phyloP scores from a whole-genome alignment of 2,329 filamentous ascomycete genomes.

The Sclerotinia subarctica region DNA sequence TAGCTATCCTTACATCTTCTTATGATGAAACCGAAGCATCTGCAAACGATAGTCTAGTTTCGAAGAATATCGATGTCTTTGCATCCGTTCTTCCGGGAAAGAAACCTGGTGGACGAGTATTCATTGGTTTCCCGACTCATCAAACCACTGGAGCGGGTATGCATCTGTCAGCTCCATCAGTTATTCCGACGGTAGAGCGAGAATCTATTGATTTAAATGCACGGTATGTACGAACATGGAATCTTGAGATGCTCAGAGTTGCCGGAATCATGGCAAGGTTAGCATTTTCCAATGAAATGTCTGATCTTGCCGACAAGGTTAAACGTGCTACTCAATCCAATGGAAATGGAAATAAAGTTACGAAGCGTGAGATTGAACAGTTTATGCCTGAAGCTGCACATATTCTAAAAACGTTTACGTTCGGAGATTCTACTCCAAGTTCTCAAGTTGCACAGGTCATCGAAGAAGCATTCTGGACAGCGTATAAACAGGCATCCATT shows the following conservation, averaged over 20 bases:
- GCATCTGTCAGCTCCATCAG: constrained; percentile 91
- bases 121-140: constrained; percentile 96
- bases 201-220: constrained; percentile 97
- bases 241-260: constrained; percentile 85
- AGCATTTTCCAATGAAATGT: constrained; percentile 86
- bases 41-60: constrained; percentile 44
- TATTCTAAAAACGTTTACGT: constrained; percentile 82
- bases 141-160: constrained; percentile 93
- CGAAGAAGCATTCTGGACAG: constrained; percentile 95
- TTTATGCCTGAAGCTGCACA: constrained; percentile 79
- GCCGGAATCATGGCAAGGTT: constrained; percentile 88
- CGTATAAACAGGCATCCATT: constrained; percentile 75
- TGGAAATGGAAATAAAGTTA: constrained; percentile 50
- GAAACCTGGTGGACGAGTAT: constrained; percentile 77
- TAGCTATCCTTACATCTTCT: constrained; percentile 86
- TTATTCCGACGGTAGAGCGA: constrained; percentile 95
- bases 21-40: constrained; percentile 74
- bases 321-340: constrained; percentile 44
- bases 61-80: constrained; percentile 74
- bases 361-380: constrained; percentile 60
- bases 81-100: constrained; percentile 85
- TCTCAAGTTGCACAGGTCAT: constrained; percentile 79
- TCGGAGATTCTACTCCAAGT: constrained; percentile 85
- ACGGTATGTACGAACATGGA: constrained; percentile 92
- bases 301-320: constrained; percentile 63